These are phyloP conservation scores for Saksenaea oblongispora DNA, from an alignment of 371 early-diverging fungal genomes.

Conservation along the genomic window DNA sequence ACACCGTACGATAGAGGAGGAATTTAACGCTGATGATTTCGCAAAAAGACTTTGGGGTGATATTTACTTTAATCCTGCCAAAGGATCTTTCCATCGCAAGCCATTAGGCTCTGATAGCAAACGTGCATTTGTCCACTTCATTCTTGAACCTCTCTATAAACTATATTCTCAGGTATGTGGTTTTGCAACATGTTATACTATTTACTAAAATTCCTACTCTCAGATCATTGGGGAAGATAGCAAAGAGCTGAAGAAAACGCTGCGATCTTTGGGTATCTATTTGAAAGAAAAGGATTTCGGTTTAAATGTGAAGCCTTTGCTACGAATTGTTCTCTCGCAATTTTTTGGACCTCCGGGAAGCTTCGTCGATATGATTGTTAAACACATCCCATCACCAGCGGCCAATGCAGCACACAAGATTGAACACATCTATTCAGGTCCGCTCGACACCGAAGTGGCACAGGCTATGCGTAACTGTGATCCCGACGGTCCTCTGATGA, in stretches of 20 bases:
- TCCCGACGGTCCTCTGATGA: conserved; percentile 90
- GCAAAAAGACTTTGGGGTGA: conserved; percentile 97
- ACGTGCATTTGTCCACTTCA: conserved; percentile 96
- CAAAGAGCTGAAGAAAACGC: conserved; percentile 65
- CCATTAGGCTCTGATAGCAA: conserved; percentile 55
- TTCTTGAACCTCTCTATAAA: conserved; percentile 96
- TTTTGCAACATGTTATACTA: too few relatives aligned
- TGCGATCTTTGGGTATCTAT: conserved; percentile 79
- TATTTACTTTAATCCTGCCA: conserved; percentile 83
- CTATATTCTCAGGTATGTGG: conserved; percentile 76
- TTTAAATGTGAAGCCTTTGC: conserved; percentile 81
- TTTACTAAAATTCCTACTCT: not conserved
- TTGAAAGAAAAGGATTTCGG: conserved; percentile 78
- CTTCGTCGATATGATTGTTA: conserved; percentile 88
- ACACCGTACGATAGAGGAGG: conserved; percentile 31
- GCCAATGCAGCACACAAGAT: conserved; percentile 73
- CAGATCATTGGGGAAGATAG: conserved; percentile 71
- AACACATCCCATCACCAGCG: conserved; percentile 81
- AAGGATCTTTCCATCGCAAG: conserved; percentile 80
- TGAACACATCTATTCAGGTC: conserved; percentile 79
- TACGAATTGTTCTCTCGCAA: conserved; percentile 78
- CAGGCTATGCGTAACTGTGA: conserved; percentile 82
- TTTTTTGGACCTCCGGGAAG: conserved; percentile 92
- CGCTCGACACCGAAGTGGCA: conserved; percentile 61
- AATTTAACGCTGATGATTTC: conserved; percentile 80